Base-by-base conservation (phyloP, 768 basidiomycete species). In the Pholiota microspora region DNA sequence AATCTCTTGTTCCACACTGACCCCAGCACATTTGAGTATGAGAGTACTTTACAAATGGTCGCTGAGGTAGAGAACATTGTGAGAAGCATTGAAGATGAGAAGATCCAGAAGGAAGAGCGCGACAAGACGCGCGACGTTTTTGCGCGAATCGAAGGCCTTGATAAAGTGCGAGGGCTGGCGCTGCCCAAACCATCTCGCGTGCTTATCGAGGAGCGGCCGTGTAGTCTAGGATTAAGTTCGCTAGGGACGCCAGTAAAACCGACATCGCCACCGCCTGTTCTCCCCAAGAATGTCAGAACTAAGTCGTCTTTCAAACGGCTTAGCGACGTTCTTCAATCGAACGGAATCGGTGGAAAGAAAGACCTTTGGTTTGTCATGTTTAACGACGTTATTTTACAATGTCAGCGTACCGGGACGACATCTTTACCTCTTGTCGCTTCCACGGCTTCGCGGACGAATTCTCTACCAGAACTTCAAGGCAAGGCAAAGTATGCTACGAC, bases 1-100 rank as follows among this genome's bases (percentile, higher is more conserved):
- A 98, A 97, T 69, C 80, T 98, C 13, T 83, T 98, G 51, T 98
- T 89, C 73, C 92, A 94, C 72, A 97, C 96, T 15, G 97, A 99
- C 63, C 94, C 97, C 2, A 94, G 92, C 59, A 94, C 95, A 3
- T 94, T 89, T 64, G 97, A 99, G 72, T 99, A 97, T 66, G 97
- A 99, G 69, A 89, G 88, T 65, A 97, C 95, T 10, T 75, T 96
- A 36, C 88, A 89, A 67, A 96, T 98, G 92, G 94, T 98, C 0
- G 92, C 94, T 16, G 94, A 98, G 69, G 92, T 99, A 6, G 97
- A 99, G 73, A 86, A 81, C 16, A 96, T 98, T 63, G 96, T 99
- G 45, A 82, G 96, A 42, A 92, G 90, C 57, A 98, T 99, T 53
- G 96, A 99, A 69, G 96, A 98, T 63, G 94, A 99, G 76, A 98